A percentile compares a stretch with the other conserved stretches of the same genome.
These are phyloP conservation scores for Aristolochia fimbriata DNA, from an alignment of 164 flowering plant species.

Conservation along the genomic window DNA sequence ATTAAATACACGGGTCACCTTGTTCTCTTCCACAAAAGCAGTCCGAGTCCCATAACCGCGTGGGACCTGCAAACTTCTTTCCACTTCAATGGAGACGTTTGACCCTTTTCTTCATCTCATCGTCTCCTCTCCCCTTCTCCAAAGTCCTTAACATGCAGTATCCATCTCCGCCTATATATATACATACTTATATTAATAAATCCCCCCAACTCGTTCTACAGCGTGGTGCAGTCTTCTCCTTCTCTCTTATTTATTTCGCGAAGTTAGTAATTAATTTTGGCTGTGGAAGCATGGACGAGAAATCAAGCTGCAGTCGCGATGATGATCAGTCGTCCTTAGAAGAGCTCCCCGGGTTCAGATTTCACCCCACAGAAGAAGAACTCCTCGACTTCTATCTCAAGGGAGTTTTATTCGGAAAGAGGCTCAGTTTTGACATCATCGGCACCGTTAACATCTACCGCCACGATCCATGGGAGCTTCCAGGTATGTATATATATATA, in stretches of 20 bases:
- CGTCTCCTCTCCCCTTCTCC: not conserved
- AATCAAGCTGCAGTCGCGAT: not conserved
- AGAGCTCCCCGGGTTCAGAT: conserved; percentile 77
- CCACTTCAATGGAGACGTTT: not conserved
- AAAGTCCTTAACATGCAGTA: no score
- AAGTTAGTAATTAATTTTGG: no score
- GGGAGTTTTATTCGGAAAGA: conserved; percentile 40
- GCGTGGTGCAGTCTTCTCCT: no score
- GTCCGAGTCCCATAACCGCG: conserved; percentile 1
- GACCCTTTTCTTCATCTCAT: not conserved
- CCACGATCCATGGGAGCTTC: conserved; percentile 75
- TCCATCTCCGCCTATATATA: no score
- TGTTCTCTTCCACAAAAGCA: not conserved
- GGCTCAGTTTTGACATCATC: conserved; percentile 35
- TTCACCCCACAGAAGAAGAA: conserved; percentile 94
- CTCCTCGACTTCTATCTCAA: conserved; percentile 75
- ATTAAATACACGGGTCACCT: no score
- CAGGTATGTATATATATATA: conserved; percentile 64
- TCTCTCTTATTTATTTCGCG: not conserved
- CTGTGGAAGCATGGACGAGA: no score
- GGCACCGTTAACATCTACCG: conserved; percentile 68
- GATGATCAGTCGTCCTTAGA: no score
- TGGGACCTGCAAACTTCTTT: not conserved
- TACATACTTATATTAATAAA: no score
- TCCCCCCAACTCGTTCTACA: no score